phyloP scores from a whole-genome alignment of 257 asterid species.

The Petrea volubilis region DNA sequence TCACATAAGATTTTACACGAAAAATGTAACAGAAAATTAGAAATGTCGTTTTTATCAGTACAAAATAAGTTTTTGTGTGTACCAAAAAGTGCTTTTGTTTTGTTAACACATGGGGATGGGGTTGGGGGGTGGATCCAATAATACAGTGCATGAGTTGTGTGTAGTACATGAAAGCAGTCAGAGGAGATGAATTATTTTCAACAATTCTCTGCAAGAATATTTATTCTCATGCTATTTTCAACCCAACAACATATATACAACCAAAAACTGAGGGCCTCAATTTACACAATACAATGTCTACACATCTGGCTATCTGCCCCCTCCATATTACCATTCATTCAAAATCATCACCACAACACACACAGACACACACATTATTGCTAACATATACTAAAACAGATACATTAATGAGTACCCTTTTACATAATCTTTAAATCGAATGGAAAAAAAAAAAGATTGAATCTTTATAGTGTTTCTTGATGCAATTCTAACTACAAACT shows the following conservation, averaged over 20 bases:
- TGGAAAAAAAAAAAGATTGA: not conserved
- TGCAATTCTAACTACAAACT: not conserved
- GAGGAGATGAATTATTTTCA: not conserved
- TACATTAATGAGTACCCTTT: not conserved
- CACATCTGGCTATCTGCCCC: not conserved
- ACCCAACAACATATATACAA: constrained; percentile 24
- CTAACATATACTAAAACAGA: not conserved
- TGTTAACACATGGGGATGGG: not conserved
- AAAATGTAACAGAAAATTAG: no score
- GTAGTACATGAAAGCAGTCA: not conserved
- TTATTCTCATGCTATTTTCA: constrained; percentile 28
- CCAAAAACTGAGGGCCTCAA: constrained; percentile 27
- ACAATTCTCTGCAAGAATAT: constrained; percentile 22
- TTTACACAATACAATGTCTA: not conserved
- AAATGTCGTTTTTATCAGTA: no score
- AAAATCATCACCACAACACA: constrained; percentile 13
- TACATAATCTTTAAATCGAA: not conserved
- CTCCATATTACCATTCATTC: not conserved
- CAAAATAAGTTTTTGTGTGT: no score
- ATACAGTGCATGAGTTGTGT: not conserved
- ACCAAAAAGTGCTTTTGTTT: no score
- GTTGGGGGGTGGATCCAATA: not conserved
- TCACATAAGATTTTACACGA: no score
- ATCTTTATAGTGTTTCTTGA: not conserved
- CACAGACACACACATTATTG: constrained; percentile 16